These are phyloP conservation scores for Fusarium musae DNA, from an alignment of 2,329 filamentous ascomycete genomes.

Conservation along the genomic window DNA sequence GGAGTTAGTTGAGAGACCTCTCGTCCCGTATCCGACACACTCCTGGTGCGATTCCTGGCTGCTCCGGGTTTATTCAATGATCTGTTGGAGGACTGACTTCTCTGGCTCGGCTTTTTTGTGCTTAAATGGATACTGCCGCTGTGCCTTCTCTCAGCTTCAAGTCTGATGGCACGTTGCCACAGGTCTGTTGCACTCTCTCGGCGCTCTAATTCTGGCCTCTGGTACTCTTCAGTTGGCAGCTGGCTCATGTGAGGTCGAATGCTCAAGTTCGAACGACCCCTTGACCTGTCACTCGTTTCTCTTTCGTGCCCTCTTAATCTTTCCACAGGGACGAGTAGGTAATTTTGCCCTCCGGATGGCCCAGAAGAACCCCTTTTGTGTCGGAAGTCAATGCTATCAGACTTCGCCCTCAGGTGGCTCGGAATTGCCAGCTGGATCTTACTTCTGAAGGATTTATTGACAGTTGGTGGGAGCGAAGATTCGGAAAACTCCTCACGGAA, in stretches of 20 bases:
- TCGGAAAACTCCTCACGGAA: conserved; percentile 55
- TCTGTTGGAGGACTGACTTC: background rate
- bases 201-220: conserved; percentile 14
- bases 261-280: conserved; percentile 30
- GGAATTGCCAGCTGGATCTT: conserved; percentile 51
- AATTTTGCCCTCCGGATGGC: background rate
- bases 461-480: conserved; percentile 1
- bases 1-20: conserved; percentile 25
- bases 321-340: background rate
- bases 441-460: conserved; percentile 48
- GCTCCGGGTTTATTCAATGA: background rate
- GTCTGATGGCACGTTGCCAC: conserved; percentile 44
- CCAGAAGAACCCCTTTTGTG: background rate
- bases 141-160: conserved; percentile 37
- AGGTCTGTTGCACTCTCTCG: conserved; percentile 42
- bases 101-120: background rate
- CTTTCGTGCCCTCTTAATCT: background rate
- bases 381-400: background rate
- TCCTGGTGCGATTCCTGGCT: conserved; percentile 3
- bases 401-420: conserved; percentile 42
- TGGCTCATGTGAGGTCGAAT: conserved; percentile 25
- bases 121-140: conserved; percentile 18
- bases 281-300: conserved; percentile 17
- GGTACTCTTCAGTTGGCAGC: conserved; percentile 12
- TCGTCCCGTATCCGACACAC: background rate